phyloP scores from a whole-genome alignment of 1,139 yeast species.

The Spathaspora jeffriesii region DNA sequence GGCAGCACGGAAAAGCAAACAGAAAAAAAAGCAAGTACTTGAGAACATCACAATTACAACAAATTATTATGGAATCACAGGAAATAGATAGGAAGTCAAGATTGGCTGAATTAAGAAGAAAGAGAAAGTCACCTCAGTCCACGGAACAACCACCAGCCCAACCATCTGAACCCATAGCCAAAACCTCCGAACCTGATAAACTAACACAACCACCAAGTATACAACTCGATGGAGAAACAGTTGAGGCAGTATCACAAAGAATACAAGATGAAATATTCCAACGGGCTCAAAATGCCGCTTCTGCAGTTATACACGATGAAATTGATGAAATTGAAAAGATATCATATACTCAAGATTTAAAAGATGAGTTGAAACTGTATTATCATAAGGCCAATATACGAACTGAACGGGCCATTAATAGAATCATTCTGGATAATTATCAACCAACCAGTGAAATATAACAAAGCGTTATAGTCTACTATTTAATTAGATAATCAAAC shows the following conservation, averaged over 20 bases:
- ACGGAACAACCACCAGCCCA: not conserved
- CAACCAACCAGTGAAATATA: not conserved
- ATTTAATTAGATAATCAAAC: too few relatives aligned
- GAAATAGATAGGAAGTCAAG: constrained; percentile 21
- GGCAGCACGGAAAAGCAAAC: constrained; percentile 9
- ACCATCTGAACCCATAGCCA: not conserved
- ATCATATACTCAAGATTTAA: constrained; percentile 25
- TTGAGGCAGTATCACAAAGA: constrained; percentile 25
- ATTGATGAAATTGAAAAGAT: constrained; percentile 3
- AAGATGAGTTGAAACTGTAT: constrained; percentile 27
- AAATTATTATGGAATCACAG: not conserved
- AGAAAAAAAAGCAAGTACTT: constrained; percentile 2
- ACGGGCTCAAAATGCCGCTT: constrained; percentile 18
- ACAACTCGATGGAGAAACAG: constrained; percentile 22
- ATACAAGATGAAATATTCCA: constrained; percentile 23
- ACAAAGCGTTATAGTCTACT: too few relatives aligned
- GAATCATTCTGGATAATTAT: constrained; percentile 24
- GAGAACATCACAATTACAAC: not conserved
- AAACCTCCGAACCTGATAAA: not conserved
- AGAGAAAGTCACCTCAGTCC: constrained; percentile 9
- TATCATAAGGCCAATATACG: constrained; percentile 25
- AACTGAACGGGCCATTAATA: constrained; percentile 30
- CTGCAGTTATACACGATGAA: not conserved
- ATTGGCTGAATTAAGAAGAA: constrained; percentile 24
- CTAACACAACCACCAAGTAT: constrained; percentile 11